Percentiles rank a stretch among this genome's conserved stretches.
Conservation (phyloP, 225 moss, liverwort and hornwort genomes). For the Ulota crispa region DNA sequence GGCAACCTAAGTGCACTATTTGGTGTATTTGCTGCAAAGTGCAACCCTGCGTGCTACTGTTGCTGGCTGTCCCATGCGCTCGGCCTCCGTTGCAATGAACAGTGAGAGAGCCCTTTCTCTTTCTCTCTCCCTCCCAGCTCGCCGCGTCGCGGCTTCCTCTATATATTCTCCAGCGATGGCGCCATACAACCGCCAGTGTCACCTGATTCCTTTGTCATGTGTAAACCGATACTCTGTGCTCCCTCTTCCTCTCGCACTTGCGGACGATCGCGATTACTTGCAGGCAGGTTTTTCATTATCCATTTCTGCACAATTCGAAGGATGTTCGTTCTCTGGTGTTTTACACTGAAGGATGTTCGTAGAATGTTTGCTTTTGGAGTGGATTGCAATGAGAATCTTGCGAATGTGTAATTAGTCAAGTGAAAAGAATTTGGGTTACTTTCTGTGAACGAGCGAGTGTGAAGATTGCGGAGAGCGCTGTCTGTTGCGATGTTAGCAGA, state of each 20-base stretch:
- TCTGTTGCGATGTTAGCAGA: not conserved
- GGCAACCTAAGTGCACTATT: too few relatives aligned
- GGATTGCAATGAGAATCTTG: not conserved
- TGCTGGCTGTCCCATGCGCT: not conserved
- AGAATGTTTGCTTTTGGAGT: too few relatives aligned
- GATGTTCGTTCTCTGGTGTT: not conserved
- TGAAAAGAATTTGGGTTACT: not conserved
- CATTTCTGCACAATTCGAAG: not conserved
- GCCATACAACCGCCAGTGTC: not conserved
- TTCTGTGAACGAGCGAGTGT: too few relatives aligned
- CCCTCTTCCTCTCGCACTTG: too few relatives aligned
- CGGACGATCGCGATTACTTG: not conserved
- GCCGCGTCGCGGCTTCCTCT: constrained; percentile 19
- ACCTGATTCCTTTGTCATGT: not conserved
- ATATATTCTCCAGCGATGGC: not conserved
- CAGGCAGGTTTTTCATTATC: not conserved
- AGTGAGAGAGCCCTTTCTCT: constrained; percentile 3
- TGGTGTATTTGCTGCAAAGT: not conserved
- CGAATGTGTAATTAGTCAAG: not conserved
- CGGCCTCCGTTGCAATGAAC: constrained; percentile 12
- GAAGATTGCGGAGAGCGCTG: not conserved
- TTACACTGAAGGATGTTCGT: too few relatives aligned
- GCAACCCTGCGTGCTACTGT: not conserved
- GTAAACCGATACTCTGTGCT: not conserved
- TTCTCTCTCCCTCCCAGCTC: not conserved